Evolutionary conservation across 768 basidiomycete genomes (phyloP).

Genomic region (Psilocybe sp.): DNA sequence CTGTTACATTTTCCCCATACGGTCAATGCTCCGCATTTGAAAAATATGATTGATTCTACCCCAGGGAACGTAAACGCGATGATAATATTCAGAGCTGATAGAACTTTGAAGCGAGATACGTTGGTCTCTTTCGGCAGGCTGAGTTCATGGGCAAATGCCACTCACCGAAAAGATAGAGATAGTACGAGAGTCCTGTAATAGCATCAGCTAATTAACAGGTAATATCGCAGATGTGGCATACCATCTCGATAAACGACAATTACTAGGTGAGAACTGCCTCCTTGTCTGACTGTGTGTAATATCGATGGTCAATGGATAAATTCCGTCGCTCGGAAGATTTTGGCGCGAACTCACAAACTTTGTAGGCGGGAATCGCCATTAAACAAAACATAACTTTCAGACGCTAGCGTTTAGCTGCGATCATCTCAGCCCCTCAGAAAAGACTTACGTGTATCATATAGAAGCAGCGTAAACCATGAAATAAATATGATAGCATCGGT

Average conservation of each 20-base stretch:
- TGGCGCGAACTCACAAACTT: constrained; percentile 4
- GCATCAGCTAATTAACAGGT: not conserved
- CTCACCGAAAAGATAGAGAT: constrained; percentile 7
- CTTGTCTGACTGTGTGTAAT: not conserved
- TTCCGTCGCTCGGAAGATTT: not conserved
- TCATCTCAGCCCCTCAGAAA: not conserved
- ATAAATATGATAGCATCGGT: constrained; percentile 7
- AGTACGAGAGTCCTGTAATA: constrained; percentile 3
- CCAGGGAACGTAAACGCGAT: constrained; percentile 1
- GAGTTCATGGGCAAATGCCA: constrained; percentile 21
- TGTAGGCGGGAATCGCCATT: constrained; percentile 10
- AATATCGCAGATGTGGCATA: not conserved
- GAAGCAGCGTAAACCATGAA: constrained; percentile 10
- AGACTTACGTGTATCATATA: constrained; percentile 10
- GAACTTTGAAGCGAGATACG: not conserved
- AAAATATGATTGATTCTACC: not conserved
- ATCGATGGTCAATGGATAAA: not conserved
- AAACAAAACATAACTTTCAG: constrained; percentile 10
- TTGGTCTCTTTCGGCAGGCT: not conserved
- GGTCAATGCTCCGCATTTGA: not conserved
- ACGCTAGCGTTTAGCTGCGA: constrained; percentile 22
- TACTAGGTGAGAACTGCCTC: constrained; percentile 6
- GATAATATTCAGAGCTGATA: constrained; percentile 2
- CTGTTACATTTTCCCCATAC: not conserved
- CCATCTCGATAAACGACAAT: constrained; percentile 10